Base-by-base conservation (phyloP, 768 basidiomycete genomes). In the Suillus weaverae region DNA sequence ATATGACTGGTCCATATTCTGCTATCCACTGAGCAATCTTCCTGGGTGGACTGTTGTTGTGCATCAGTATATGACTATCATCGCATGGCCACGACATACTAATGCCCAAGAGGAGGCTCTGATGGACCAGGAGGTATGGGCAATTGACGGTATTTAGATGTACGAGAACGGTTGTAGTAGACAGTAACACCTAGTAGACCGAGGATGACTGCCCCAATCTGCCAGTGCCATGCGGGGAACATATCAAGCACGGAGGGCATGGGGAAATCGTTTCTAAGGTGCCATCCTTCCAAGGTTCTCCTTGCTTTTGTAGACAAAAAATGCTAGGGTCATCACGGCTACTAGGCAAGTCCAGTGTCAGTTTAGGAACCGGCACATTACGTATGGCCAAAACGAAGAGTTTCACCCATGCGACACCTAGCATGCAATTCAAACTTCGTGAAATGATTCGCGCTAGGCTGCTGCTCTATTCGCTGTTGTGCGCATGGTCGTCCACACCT, bases 1-100 rank as follows among this genome's bases (percentile, higher is more conserved):
- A 60, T 14, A 66, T 60, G 38, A 66, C 32, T 4, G 66, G 64
- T 22, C 64, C 64, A 22, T 66, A 54, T 48, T 66, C 46, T 20
- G 39, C 35, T 41, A 65, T 66, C 66, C 66, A 66, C 36, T 66
- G 38, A 32, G 35, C 33, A 14, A 66, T 39, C 50, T 51, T 41
- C 46, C 39, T 51, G 26, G 64, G 48, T 14, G 51, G 39, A 36
- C 61, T 63, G 8, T 33, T n/a, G 32, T 5, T 3, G 39, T 61
- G 5, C 6, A 14, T 41, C 20, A 26, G 16, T 38, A 33, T 32
- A 13, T n/a, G 14, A 6, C 10, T 10, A 22, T 38, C 1, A 8
- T 41, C 1, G 18, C 13, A 36, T 9, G 3, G 4, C 13, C 6
- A 62, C 38, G 35, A 63, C 64, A 41, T 43, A 65, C 62, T 63